Conservation (phyloP, 345 rosid species). For the Citropsis articulata region DNA sequence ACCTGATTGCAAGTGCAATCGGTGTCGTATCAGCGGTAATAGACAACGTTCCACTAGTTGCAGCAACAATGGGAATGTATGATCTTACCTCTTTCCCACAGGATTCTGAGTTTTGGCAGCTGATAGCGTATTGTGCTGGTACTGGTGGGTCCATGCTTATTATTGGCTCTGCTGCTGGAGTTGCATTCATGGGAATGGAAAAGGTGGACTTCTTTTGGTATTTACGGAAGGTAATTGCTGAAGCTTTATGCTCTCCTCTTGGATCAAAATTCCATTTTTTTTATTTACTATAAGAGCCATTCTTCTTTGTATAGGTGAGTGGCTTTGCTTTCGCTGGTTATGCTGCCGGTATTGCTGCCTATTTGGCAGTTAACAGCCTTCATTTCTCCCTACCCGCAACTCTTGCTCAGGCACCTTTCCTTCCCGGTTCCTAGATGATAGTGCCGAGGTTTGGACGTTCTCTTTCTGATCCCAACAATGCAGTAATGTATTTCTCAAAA, state of each 20-base stretch:
- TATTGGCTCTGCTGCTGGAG: slow-evolving; percentile 97
- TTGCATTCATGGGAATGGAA: slow-evolving; percentile 99
- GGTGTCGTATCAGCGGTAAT: slow-evolving; percentile 88
- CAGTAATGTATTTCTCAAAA: not conserved
- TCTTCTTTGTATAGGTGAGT: slow-evolving; percentile 56
- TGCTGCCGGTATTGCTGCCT: slow-evolving; percentile 70
- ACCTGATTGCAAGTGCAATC: slow-evolving; percentile 76
- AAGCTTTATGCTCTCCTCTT: not conserved
- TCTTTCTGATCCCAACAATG: not conserved
- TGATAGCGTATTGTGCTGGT: slow-evolving; percentile 89
- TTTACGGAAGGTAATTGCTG: slow-evolving; percentile 60
- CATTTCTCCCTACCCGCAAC: slow-evolving; percentile 50
- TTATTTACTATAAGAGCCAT: not conserved
- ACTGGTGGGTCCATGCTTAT: slow-evolving; percentile 95
- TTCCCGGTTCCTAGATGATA: slow-evolving; percentile 43
- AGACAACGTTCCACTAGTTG: slow-evolving; percentile 91
- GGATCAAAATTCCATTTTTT: not conserved
- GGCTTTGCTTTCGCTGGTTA: slow-evolving; percentile 95
- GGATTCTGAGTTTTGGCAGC: slow-evolving; percentile 94
- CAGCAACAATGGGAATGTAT: slow-evolving; percentile 98
- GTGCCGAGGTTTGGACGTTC: not conserved
- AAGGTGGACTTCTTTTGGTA: slow-evolving; percentile 98
- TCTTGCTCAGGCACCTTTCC: slow-evolving; percentile 58
- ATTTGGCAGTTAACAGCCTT: slow-evolving; percentile 43
- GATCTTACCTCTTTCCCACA: slow-evolving; percentile 79